A percentile compares a stretch with the other conserved stretches of the same genome.
Evolutionary conservation across 495 filamentous ascomycete genomes (phyloP).

Genomic region (Penicillium maclennaniae): DNA sequence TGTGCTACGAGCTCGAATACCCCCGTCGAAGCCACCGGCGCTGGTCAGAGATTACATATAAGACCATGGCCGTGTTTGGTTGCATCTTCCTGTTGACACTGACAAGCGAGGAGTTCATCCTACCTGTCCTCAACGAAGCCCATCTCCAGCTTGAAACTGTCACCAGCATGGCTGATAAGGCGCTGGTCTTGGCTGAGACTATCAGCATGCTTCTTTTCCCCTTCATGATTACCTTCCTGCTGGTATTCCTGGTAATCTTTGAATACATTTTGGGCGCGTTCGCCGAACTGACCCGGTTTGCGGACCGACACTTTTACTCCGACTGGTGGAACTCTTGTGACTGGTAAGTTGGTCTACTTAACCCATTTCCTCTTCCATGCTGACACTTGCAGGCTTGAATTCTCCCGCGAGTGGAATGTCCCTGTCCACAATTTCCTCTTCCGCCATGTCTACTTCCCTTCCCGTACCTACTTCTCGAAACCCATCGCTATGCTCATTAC

Average conservation of each 20-base stretch:
- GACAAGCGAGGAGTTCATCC: constrained; percentile 91
- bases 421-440: constrained; percentile 98
- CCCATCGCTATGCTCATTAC: constrained; percentile 83
- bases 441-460: constrained; percentile 87
- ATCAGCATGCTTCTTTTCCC: constrained; percentile 92
- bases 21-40: constrained; percentile 69
- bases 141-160: constrained; percentile 58
- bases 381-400: constrained; percentile 67
- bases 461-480: constrained; percentile 67
- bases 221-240: constrained; percentile 93
- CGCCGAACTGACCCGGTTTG: constrained; percentile 89
- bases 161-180: constrained; percentile 57
- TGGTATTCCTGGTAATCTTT: constrained; percentile 96
- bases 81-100: constrained; percentile 94
- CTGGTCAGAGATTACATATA: constrained; percentile 81
- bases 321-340: constrained; percentile 85
- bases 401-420: constrained; percentile 95
- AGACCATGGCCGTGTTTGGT: constrained; percentile 87
- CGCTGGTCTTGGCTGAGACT: constrained; percentile 82
- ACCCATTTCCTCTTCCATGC: not conserved
- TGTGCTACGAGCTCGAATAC: constrained; percentile 98
- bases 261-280: constrained; percentile 95
- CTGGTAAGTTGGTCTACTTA: constrained; percentile 33
- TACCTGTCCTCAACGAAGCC: constrained; percentile 82
- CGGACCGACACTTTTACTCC: constrained; percentile 90